Percentiles rank a stretch among this genome's conserved stretches.
Conservation (phyloP, 192 early-diverging fungal species). For the Coemansia sp. region DNA sequence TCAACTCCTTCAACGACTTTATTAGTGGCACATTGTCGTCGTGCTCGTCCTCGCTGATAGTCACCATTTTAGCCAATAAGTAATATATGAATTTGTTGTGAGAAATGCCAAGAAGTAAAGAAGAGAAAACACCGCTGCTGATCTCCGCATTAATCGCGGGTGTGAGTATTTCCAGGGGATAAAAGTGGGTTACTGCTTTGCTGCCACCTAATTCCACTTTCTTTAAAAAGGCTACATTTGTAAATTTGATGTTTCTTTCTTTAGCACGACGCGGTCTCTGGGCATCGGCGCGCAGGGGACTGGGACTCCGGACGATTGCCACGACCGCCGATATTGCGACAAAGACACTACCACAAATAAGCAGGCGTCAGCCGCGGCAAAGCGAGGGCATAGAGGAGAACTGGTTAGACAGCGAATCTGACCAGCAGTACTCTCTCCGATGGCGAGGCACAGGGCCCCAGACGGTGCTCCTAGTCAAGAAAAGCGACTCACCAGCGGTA, state of each 20-base stretch:
- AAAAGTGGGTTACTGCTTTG: neutral
- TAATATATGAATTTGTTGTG: neutral
- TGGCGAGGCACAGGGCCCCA: conserved; percentile 57
- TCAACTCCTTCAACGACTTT: conserved; percentile 20
- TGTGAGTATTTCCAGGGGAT: neutral
- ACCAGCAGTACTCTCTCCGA: conserved; percentile 30
- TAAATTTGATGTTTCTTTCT: neutral
- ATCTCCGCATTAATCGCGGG: neutral
- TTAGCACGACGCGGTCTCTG: neutral
- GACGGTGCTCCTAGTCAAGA: conserved; percentile 79
- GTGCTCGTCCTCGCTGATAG: conserved; percentile 33
- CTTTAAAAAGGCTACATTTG: neutral
- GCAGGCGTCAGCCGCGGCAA: neutral
- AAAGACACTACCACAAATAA: conserved; percentile 31
- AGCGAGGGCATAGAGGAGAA: neutral
- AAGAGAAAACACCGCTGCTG: neutral
- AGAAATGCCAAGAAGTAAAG: neutral
- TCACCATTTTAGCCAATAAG: conserved; percentile 15
- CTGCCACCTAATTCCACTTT: neutral
- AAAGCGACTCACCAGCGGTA: conserved; percentile 68
- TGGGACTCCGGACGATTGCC: neutral
- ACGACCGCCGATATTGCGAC: conserved; percentile 37
- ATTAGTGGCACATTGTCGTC: conserved; percentile 34
- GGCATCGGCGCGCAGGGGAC: neutral
- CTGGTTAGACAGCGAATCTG: conserved; percentile 13